Evolutionary conservation across 1,139 yeast species (phyloP).

Genomic region (Eremothecium sinecaudum): DNA sequence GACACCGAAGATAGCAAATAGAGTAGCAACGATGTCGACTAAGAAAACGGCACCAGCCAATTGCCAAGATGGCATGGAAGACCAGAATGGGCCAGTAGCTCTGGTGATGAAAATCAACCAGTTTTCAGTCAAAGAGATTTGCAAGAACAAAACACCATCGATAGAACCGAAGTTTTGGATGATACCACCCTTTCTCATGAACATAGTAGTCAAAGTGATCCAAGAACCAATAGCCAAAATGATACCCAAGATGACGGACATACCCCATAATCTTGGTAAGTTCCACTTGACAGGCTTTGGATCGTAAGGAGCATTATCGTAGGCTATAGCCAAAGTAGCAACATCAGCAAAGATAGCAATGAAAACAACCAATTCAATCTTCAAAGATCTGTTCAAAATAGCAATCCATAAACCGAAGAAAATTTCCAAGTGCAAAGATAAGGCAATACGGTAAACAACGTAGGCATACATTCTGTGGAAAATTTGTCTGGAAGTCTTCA

Average conservation of each 20-base stretch:
- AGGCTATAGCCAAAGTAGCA: constrained; percentile 91
- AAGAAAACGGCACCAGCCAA: constrained; percentile 83
- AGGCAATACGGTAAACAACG: constrained; percentile 93
- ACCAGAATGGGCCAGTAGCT: constrained; percentile 95
- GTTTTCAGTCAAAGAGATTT: constrained; percentile 87
- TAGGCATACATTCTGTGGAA: constrained; percentile 98
- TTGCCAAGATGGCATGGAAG: constrained; percentile 89
- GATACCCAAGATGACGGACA: constrained; percentile 75
- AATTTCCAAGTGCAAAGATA: constrained; percentile 84
- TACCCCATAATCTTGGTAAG: constrained; percentile 95
- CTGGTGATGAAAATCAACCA: constrained; percentile 94
- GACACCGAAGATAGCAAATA: constrained; percentile 78
- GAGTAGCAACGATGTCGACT: constrained; percentile 83
- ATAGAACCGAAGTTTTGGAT: constrained; percentile 89
- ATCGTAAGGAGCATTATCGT: constrained; percentile 96
- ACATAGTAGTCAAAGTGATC: constrained; percentile 88
- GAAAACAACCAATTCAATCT: constrained; percentile 83
- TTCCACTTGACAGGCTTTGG: constrained; percentile 98
- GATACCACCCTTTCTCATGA: constrained; percentile 79
- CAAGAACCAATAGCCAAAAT: constrained; percentile 84
- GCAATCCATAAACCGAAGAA: constrained; percentile 94
- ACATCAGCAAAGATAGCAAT: constrained; percentile 94
- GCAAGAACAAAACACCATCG: constrained; percentile 86
- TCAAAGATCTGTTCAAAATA: constrained; percentile 71
- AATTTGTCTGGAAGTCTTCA: constrained; percentile 91